Evolutionary conservation across 164 flowering plant genomes (phyloP), one percentile per base, ranked within the genome.

Genomic region (Buxus sempervirens): DNA sequence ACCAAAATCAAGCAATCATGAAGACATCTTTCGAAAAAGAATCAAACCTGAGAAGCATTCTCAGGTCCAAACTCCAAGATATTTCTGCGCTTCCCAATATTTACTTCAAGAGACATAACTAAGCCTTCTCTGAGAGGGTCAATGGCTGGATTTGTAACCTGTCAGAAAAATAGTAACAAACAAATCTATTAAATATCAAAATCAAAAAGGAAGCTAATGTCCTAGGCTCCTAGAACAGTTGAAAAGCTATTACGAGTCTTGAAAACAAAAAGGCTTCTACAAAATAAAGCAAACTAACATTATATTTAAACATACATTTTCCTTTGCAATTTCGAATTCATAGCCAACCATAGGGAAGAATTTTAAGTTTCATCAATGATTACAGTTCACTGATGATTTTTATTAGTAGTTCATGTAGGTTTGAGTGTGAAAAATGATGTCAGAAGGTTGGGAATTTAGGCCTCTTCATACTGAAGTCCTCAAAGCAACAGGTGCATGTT

Each of bases 101-200:
- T 93, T 63, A 93, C 92, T 79, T 96, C 99, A 77, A 96, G 98
- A 70, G 99, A 96, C 99, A 96, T 96, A 60, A 96, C 99, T 53
- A 96, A 78, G 57, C 99, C 99, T 86, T 96, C 99, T 82, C 99
- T 80, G 18, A 96, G 93, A 56, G 99, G 99, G 65, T 96, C 99
- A 75, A 96, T 96, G 18, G 99, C 98, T 63, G 99, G 99, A 81
- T 96, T 96, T 70, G 99, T 96, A 56, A 96, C 99, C 99, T 96
- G 73, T 59, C 51, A 60, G 38, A 60, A 21, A 45, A 9, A 26
- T 20, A 36, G 61, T 55, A 9, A 60, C 21, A 18, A 70, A 54
- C 24, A 58, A 60, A 4, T 14, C 15, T 6, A 53, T 36, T 24
- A 69, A 24, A 28, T 36, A 23, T 24, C 12, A 56, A 2, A 56